phyloP scores from a whole-genome alignment of 805 yeast genomes.

The Debaryomyces maramus region DNA sequence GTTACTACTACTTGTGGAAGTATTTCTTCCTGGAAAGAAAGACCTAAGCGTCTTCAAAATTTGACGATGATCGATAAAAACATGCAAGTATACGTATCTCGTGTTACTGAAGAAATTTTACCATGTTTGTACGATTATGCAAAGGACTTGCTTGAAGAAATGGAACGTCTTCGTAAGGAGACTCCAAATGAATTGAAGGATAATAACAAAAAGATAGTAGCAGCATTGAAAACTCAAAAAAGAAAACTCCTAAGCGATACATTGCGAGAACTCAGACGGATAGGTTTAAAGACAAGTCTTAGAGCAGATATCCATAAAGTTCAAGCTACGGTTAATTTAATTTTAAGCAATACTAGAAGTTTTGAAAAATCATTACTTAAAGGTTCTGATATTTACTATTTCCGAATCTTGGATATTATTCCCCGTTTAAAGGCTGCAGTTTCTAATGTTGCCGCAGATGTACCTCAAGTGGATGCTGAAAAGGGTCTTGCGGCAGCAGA shows the following conservation, averaged over 20 bases:
- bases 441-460: conserved; percentile 62
- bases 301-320: conserved; percentile 64
- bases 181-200: conserved; percentile 75
- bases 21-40: conserved; percentile 50
- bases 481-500: conserved; percentile 78
- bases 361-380: conserved; percentile 39
- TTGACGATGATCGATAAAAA: conserved; percentile 50
- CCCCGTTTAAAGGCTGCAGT: conserved; percentile 76
- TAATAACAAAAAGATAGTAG: conserved; percentile 64
- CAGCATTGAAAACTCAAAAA: conserved; percentile 80
- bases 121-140: conserved; percentile 60
- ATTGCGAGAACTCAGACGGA: conserved; percentile 66
- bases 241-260: conserved; percentile 74
- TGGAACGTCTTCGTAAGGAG: conserved; percentile 64
- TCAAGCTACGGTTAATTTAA: conserved; percentile 61
- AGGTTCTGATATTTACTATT: conserved; percentile 54
- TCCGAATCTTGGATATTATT: conserved; percentile 70
- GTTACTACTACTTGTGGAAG: conserved; percentile 22
- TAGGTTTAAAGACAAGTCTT: conserved; percentile 71
- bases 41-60: conserved; percentile 60
- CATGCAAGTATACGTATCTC: conserved; percentile 49
- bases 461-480: conserved; percentile 71
- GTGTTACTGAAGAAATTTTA: conserved; percentile 31
- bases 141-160: conserved; percentile 51
- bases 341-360: conserved; percentile 56